phyloP scores from a whole-genome alignment of 768 basidiomycete genomes.

The Megacollybia marginata region DNA sequence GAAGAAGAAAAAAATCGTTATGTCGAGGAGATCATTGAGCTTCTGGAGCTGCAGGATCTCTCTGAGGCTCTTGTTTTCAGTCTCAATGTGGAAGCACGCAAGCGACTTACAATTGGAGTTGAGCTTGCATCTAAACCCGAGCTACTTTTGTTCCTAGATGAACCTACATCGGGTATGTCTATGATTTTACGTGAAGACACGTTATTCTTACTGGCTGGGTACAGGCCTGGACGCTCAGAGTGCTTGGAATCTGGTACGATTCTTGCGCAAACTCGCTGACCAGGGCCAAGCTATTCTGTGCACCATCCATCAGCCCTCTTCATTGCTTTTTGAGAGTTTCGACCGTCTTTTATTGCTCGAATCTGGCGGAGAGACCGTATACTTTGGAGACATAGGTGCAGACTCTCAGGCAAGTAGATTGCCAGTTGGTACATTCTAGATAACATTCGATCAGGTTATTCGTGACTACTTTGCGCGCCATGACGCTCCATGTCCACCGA shows the following conservation, averaged over 20 bases:
- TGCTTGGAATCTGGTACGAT: constrained; percentile 77
- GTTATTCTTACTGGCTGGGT: constrained; percentile 7
- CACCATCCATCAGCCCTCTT: constrained; percentile 86
- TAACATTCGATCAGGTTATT: constrained; percentile 28
- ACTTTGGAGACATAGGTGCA: constrained; percentile 76
- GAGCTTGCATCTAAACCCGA: constrained; percentile 86
- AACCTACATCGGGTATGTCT: constrained; percentile 30
- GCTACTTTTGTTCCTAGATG: constrained; percentile 63
- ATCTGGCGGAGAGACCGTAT: constrained; percentile 84
- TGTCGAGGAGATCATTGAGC: constrained; percentile 76
- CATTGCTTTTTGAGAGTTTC: constrained; percentile 82
- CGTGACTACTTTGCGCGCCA: constrained; percentile 70
- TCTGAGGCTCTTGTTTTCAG: constrained; percentile 77
- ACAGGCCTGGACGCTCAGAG: constrained; percentile 55
- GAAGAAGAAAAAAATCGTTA: constrained; percentile 72
- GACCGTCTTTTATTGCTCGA: constrained; percentile 65
- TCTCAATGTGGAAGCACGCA: constrained; percentile 63
- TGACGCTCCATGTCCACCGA: constrained; percentile 67
- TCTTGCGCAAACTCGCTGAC: constrained; percentile 76
- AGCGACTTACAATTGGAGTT: constrained; percentile 86
- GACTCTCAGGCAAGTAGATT: too few species aligned
- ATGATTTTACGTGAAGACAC: constrained; percentile 38
- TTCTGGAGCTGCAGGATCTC: constrained; percentile 77
- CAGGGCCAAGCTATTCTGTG: constrained; percentile 87
- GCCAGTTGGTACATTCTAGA: too few species aligned